phyloP scores from a whole-genome alignment of 2,329 filamentous ascomycete genomes.

The Ilyonectria sp. region DNA sequence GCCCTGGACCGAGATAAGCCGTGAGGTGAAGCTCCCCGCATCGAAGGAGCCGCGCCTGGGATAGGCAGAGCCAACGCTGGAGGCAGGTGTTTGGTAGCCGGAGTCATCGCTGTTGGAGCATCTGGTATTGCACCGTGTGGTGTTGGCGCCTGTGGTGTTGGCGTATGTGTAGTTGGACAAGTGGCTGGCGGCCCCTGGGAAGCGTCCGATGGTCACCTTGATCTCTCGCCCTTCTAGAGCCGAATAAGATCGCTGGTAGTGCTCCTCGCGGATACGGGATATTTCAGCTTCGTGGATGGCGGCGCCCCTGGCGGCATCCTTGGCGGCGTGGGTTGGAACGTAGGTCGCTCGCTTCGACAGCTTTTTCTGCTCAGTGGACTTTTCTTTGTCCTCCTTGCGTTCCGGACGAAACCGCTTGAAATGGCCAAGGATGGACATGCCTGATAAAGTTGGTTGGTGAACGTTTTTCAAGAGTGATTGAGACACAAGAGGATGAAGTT shows the following conservation, averaged over 20 bases:
- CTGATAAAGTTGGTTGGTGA: constrained; percentile 16
- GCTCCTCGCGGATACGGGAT: constrained; percentile 64
- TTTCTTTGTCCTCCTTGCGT: constrained; percentile 68
- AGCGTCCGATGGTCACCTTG: constrained; percentile 56
- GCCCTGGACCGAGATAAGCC: constrained; percentile 56
- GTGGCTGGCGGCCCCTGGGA: constrained; percentile 64
- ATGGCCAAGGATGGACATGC: constrained; percentile 72
- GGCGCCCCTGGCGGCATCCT: constrained; percentile 69
- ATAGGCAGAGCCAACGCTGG: constrained; percentile 22
- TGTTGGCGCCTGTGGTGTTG: constrained; percentile 34
- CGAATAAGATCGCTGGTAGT: constrained; percentile 64
- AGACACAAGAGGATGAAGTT: neutral
- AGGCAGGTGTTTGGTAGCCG: constrained; percentile 28
- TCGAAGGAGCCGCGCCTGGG: constrained; percentile 47
- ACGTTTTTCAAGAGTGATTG: constrained; percentile 15
- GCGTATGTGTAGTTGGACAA: constrained; percentile 65
- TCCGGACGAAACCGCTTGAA: constrained; percentile 68
- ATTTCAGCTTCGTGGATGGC: constrained; percentile 67
- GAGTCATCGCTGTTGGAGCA: constrained; percentile 59
- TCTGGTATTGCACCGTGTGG: too few species aligned
- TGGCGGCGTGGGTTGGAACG: constrained; percentile 73
- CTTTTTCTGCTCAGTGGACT: constrained; percentile 64
- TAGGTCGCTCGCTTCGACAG: constrained; percentile 60
- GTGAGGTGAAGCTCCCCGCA: constrained; percentile 42
- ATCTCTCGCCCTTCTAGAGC: constrained; percentile 49